Evolutionary conservation across 306 rosid species (phyloP), one percentile per base, ranked within the genome.

Genomic region (Cyclanthera cordifolia): DNA sequence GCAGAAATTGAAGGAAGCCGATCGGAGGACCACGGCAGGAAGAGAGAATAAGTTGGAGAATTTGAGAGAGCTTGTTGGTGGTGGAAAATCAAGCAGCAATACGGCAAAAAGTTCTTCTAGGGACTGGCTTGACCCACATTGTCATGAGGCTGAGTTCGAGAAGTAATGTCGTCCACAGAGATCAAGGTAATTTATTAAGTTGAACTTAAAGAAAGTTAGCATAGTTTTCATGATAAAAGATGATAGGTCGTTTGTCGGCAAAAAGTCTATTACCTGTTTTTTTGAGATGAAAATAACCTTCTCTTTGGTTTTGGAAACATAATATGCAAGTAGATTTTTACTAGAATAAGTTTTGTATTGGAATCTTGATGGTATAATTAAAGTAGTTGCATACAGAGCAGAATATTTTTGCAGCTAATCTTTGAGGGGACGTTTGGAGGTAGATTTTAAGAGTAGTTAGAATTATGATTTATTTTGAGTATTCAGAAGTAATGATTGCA

Each of bases 81-180:
- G 75, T 48, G 88, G 89, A 23, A 90, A 74, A 70, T 54, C 60
- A 46, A 64, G 78, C 73, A 69, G 14, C 68, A 49, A 71, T 72
- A 79, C 78, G 86, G 53, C 75, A 53, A 88, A 80, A 79, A 85
- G 81, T 73, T 63, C 92, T 73, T 25, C 80, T 2, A 86, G 86
- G 81, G 99, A 86, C 25, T 94, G 99, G 99, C 84, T 94, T 49
- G 99, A 94, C 77, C 92, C 96, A 27, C 97, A 94, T 83, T 94
- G 97, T 78, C 96, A 83, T 37, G 97, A 90, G 86, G 71, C 99
- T 63, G 72, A 85, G 21, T 90, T 90, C 69, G 95, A 94, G 79
- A 94, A 84, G 78, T 72, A 90, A 85, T 72, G 81, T 54, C 80
- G 81, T 54, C 80, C 68, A 53, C 73, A 72, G 71, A 77, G 75